Evolutionary conservation across 192 early-diverging fungal genomes (phyloP).

Genomic region (Lobulomyces angularis): DNA sequence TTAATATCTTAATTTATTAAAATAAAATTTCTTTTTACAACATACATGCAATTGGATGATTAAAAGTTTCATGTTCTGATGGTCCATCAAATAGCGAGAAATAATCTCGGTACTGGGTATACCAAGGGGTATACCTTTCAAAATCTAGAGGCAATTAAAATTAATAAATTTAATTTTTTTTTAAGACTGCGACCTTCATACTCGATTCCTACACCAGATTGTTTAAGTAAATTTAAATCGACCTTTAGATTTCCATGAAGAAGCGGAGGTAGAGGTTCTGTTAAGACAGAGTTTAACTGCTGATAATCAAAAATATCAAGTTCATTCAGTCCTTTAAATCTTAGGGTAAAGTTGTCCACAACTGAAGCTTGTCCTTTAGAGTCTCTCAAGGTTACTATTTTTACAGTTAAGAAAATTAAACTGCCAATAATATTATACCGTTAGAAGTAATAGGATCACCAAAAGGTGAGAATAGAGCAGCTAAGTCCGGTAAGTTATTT

Average conservation of each 20-base stretch:
- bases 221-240: slow-evolving; percentile 18
- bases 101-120: slow-evolving; percentile 55
- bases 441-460: not conserved
- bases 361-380: slow-evolving; percentile 41
- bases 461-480: not conserved
- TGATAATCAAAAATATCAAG: slow-evolving; percentile 39
- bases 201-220: slow-evolving; percentile 31
- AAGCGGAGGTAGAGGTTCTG: not conserved
- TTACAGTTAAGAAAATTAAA: not conserved
- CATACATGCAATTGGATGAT: slow-evolving; percentile 80
- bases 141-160: slow-evolving; percentile 18
- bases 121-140: slow-evolving; percentile 71
- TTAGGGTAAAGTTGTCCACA: slow-evolving; percentile 51
- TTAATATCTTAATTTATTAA: slow-evolving; percentile 1
- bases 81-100: slow-evolving; percentile 48
- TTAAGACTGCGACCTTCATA: too few species aligned
- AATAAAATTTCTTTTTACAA: not conserved
- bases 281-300: slow-evolving; percentile 29
- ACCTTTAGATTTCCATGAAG: slow-evolving; percentile 8
- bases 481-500: not conserved
- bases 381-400: slow-evolving; percentile 46
- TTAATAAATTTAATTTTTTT: not conserved
- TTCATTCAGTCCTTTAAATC: slow-evolving; percentile 43
- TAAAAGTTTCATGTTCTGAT: slow-evolving; percentile 86
- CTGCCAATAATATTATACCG: slow-evolving; percentile 4